Conservation (phyloP, 768 basidiomycete species). For the Zangia roseola region DNA sequence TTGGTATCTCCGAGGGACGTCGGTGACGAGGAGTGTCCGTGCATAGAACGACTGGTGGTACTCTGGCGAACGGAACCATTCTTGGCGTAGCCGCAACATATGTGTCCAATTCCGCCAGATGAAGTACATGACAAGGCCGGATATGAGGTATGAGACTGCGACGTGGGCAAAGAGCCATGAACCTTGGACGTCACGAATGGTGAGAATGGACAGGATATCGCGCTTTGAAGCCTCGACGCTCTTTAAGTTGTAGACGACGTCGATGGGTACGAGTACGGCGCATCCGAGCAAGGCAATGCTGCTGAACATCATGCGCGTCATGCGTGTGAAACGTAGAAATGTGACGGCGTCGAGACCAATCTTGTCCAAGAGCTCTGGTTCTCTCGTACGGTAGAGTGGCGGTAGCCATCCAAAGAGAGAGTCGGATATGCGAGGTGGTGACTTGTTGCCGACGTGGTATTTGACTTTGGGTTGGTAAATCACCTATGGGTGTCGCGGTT, state of each 20-base stretch:
- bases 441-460: constrained; percentile 76
- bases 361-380: constrained; percentile 86
- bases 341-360: constrained; percentile 91
- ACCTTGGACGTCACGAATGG: constrained; percentile 79
- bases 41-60: constrained; percentile 92
- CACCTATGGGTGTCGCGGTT: constrained; percentile 44
- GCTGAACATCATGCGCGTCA: constrained; percentile 74
- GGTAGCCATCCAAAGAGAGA: constrained; percentile 88
- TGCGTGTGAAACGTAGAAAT: constrained; percentile 87
- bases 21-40: constrained; percentile 80
- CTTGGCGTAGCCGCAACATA: constrained; percentile 76
- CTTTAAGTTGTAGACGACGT: constrained; percentile 78
- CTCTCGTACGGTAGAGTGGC: constrained; percentile 78
- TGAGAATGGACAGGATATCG: constrained; percentile 75
- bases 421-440: constrained; percentile 78
- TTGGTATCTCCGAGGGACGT: constrained; percentile 78
- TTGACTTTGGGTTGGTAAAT: constrained; percentile 95
- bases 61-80: constrained; percentile 89
- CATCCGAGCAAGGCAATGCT: constrained; percentile 63
- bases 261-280: constrained; percentile 80
- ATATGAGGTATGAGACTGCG: constrained; percentile 78
- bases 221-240: constrained; percentile 50
- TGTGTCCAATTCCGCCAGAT: constrained; percentile 73
- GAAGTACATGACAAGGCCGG: constrained; percentile 65
- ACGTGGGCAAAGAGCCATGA: constrained; percentile 81